Percentiles rank a stretch among this genome's conserved stretches.
phyloP scores from a whole-genome alignment of 331 rosid genomes.

The Arachis monticola region DNA sequence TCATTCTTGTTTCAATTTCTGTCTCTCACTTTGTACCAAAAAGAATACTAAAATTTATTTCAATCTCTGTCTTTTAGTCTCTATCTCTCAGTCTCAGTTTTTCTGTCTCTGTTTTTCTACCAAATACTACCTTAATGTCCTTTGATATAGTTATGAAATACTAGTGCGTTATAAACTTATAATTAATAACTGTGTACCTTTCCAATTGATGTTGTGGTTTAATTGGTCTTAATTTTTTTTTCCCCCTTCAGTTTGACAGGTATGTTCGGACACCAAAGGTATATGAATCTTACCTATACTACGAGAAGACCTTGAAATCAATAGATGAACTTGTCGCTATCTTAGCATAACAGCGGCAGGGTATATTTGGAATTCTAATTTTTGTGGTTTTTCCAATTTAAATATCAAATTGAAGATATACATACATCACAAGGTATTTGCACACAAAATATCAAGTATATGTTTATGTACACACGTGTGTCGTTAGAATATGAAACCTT shows the following conservation, averaged over 20 bases:
- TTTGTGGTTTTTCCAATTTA: constrained; percentile 5
- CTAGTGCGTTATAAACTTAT: too few species aligned
- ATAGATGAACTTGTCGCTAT: constrained; percentile 77
- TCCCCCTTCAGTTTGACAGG: constrained; percentile 44
- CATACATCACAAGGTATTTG: not conserved
- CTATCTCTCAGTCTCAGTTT: too few species aligned
- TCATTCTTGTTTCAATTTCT: too few species aligned
- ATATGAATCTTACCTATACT: constrained; percentile 87
- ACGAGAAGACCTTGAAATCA: constrained; percentile 92
- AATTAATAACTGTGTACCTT: not conserved
- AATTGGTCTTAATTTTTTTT: not conserved
- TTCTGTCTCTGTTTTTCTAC: too few species aligned
- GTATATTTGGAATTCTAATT: constrained; percentile 11
- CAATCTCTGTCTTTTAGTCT: too few species aligned
- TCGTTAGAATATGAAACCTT: constrained; percentile 14
- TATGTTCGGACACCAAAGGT: constrained; percentile 85
- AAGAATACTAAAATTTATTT: too few species aligned
- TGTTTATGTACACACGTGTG: constrained; percentile 5
- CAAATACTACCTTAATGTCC: too few species aligned
- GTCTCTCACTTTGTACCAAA: too few species aligned
- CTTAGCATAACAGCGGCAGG: constrained; percentile 51
- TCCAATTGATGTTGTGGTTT: not conserved
- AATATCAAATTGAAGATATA: constrained; percentile 4
- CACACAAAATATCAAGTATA: constrained; percentile 5
- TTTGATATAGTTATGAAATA: too few species aligned